Percentiles rank a stretch among this genome's conserved stretches.
Evolutionary conservation across 192 early-diverging fungal species (phyloP).

Genomic region (Coemansia reversa): DNA sequence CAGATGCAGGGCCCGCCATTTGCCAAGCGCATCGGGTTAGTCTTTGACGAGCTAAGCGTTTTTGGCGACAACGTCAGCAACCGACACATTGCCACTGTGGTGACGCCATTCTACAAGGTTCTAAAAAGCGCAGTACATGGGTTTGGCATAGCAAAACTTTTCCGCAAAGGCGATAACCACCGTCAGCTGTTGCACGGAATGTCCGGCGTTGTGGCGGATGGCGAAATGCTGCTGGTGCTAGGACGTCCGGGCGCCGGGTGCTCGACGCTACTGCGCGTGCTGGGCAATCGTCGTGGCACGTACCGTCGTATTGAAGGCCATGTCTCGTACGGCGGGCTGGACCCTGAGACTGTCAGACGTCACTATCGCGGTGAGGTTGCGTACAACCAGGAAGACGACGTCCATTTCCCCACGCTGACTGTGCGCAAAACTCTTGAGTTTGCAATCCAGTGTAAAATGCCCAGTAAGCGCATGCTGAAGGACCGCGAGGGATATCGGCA

Average conservation of each 20-base stretch:
- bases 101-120: slow-evolving; percentile 42
- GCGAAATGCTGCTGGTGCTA: slow-evolving; percentile 72
- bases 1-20: slow-evolving; percentile 38
- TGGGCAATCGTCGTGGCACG: slow-evolving; percentile 62
- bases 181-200: slow-evolving; percentile 57
- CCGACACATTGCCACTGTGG: slow-evolving; percentile 41
- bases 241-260: slow-evolving; percentile 69
- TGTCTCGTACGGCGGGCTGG: slow-evolving; percentile 69
- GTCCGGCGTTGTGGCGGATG: slow-evolving; percentile 67
- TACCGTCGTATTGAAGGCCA: slow-evolving; percentile 58
- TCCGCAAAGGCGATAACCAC: slow-evolving; percentile 8
- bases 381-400: slow-evolving; percentile 81
- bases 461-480: slow-evolving; percentile 64
- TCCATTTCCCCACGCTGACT: slow-evolving; percentile 76
- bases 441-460: slow-evolving; percentile 73
- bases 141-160: slow-evolving; percentile 21
- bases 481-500: slow-evolving; percentile 62
- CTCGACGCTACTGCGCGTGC: slow-evolving; percentile 62
- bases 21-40: slow-evolving; percentile 52
- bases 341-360: slow-evolving; percentile 57
- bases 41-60: slow-evolving; percentile 38
- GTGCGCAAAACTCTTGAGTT: slow-evolving; percentile 76
- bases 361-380: slow-evolving; percentile 72
- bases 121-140: slow-evolving; percentile 19
- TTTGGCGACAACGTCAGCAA: slow-evolving; percentile 36